These are phyloP conservation scores for Moesziomyces aphidis DNA, from an alignment of 1,284 basidiomycete genomes.

Conservation along the genomic window DNA sequence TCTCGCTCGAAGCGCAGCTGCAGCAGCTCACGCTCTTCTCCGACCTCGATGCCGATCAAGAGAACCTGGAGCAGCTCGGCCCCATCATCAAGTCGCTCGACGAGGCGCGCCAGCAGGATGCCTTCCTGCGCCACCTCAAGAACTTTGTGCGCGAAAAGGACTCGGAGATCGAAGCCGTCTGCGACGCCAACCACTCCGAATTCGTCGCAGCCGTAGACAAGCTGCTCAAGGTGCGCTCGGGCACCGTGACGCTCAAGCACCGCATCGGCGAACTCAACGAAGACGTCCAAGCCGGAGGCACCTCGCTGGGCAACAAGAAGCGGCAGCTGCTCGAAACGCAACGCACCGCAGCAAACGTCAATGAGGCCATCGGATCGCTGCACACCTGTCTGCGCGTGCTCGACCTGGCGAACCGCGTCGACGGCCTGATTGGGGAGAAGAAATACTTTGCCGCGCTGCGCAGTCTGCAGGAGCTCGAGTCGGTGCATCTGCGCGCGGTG, in stretches of 20 bases:
- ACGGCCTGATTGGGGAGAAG: conserved; percentile 86
- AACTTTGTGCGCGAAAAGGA: conserved; percentile 92
- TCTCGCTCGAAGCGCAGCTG: conserved; percentile 66
- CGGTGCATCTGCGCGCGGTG: conserved; percentile 83
- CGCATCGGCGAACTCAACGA: conserved; percentile 73
- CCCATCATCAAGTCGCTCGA: conserved; percentile 75
- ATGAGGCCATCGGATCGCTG: conserved; percentile 93
- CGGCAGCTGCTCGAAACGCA: conserved; percentile 78
- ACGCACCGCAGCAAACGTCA: conserved; percentile 90
- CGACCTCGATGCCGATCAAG: conserved; percentile 61
- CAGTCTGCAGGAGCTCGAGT: conserved; percentile 74
- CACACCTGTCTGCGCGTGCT: conserved; percentile 91
- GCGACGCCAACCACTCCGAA: conserved; percentile 95
- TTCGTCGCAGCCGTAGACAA: conserved; percentile 96
- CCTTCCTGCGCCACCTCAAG: conserved; percentile 87
- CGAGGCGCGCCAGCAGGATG: conserved; percentile 87
- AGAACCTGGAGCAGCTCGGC: conserved; percentile 67
- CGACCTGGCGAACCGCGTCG: conserved; percentile 93
- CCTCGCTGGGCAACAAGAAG: conserved; percentile 59
- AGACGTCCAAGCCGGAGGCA: conserved; percentile 70
- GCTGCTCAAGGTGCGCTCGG: conserved; percentile 88
- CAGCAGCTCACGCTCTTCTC: conserved; percentile 66
- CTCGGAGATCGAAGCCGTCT: conserved; percentile 93
- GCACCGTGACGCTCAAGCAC: conserved; percentile 72
- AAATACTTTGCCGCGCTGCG: conserved; percentile 93